A percentile compares a stretch with the other conserved stretches of the same genome.
phyloP scores from a whole-genome alignment of 2,329 filamentous ascomycete genomes.

The Arthrobotrys musiformis region DNA sequence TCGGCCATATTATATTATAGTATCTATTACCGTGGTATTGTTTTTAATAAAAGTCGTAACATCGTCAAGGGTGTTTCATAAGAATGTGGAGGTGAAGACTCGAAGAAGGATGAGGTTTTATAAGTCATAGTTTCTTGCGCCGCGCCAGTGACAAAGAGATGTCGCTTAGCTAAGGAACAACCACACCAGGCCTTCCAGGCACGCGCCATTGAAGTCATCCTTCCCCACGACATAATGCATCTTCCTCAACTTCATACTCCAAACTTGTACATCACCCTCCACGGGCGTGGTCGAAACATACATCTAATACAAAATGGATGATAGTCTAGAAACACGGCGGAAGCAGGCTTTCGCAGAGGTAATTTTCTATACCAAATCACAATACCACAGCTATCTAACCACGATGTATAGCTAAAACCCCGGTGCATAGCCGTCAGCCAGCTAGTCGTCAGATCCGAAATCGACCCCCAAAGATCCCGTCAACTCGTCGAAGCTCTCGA shows the following conservation, averaged over 20 bases:
- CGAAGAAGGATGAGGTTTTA: not conserved
- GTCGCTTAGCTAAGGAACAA: slow-evolving; percentile 10
- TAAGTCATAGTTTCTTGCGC: not conserved
- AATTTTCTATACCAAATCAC: not conserved
- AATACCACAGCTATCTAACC: not conserved
- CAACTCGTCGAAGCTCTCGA: slow-evolving; percentile 65
- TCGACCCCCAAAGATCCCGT: slow-evolving; percentile 64
- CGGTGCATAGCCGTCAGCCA: slow-evolving; percentile 72
- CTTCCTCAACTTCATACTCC: not conserved
- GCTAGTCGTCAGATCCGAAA: slow-evolving; percentile 67
- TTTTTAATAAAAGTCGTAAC: slow-evolving; percentile 30
- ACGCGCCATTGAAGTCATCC: slow-evolving; percentile 12
- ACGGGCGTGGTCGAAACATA: not conserved
- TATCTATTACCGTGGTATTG: not conserved
- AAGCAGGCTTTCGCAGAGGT: slow-evolving; percentile 53
- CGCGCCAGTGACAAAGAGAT: not conserved
- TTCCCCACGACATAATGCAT: not conserved
- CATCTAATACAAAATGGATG: slow-evolving; percentile 33
- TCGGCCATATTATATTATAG: slow-evolving; percentile 37
- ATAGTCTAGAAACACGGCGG: slow-evolving; percentile 29
- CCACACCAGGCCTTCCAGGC: slow-evolving; percentile 4
- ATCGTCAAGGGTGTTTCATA: slow-evolving; percentile 1
- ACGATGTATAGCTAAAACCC: slow-evolving; percentile 65
- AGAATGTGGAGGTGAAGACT: no score
- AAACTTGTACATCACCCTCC: not conserved